Percentiles rank a stretch among this genome's conserved stretches.
Evolutionary conservation across 352 stramenopile species (phyloP).

Genomic region (Thalassiosira hispida): DNA sequence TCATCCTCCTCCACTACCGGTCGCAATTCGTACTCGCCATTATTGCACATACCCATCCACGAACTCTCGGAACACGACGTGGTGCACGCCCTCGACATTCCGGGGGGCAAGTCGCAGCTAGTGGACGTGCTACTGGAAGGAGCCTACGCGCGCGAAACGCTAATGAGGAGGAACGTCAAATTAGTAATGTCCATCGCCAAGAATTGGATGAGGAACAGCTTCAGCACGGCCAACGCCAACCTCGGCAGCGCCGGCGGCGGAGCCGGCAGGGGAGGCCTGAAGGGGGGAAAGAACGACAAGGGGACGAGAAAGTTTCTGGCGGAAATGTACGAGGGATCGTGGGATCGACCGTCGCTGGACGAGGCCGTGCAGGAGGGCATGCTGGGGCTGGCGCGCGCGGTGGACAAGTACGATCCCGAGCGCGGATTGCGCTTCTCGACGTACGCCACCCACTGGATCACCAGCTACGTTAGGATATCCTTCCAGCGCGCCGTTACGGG

Average conservation of each 20-base stretch:
- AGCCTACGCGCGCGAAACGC: conserved; percentile 54
- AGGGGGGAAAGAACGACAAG: conserved; percentile 9
- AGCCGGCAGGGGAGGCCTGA: background rate
- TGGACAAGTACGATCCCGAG: conserved; percentile 86
- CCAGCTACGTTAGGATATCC: conserved; percentile 67
- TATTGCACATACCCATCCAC: conserved; percentile 46
- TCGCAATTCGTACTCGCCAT: conserved; percentile 41
- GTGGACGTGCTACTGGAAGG: conserved; percentile 65
- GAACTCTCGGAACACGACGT: conserved; percentile 65
- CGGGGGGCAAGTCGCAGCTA: conserved; percentile 55
- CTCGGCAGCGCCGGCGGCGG: background rate
- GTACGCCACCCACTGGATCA: conserved; percentile 88
- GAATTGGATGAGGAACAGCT: conserved; percentile 74
- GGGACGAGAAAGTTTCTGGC: conserved; percentile 18
- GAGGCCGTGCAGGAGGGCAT: conserved; percentile 88
- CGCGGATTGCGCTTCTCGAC: conserved; percentile 85
- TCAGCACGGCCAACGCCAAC: conserved; percentile 48
- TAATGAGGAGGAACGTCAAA: conserved; percentile 83
- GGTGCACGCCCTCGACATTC: conserved; percentile 34
- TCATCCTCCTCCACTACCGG: conserved; percentile 12
- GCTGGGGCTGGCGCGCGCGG: conserved; percentile 81
- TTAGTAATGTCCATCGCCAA: conserved; percentile 86
- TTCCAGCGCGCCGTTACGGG: conserved; percentile 63
- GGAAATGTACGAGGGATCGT: conserved; percentile 60
- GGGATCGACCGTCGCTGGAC: conserved; percentile 70